Conservation (phyloP, 306 rosid species). For the Astragalus membranaceus region DNA sequence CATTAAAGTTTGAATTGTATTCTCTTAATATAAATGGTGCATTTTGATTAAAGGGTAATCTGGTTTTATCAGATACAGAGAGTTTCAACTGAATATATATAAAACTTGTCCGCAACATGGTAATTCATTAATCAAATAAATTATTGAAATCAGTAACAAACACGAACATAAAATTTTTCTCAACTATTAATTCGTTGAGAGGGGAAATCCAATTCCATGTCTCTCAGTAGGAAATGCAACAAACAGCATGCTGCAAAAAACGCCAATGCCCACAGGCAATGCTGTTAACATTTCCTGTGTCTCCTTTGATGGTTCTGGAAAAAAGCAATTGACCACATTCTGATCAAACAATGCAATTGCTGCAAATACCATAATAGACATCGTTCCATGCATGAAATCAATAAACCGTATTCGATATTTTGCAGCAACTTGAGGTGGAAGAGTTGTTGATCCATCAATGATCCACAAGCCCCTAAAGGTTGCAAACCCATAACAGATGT, state of each 20-base stretch:
- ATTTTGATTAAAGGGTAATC: background rate
- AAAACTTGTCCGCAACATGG: background rate
- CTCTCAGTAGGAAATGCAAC: conserved; percentile 56
- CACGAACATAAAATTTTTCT: background rate
- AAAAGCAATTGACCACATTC: conserved; percentile 61
- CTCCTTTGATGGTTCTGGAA: conserved; percentile 54
- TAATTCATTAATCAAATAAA: background rate
- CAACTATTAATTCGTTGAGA: conserved; percentile 28
- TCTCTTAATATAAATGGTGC: background rate
- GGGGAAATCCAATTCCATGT: conserved; percentile 80
- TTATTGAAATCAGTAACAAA: background rate
- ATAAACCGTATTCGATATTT: conserved; percentile 41
- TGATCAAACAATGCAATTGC: conserved; percentile 65
- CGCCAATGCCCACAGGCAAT: conserved; percentile 67
- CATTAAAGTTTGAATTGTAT: background rate
- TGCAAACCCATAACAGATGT: conserved; percentile 64
- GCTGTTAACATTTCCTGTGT: conserved; percentile 45
- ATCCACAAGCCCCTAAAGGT: conserved; percentile 58
- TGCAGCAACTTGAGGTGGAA: conserved; percentile 35
- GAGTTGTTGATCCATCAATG: conserved; percentile 49
- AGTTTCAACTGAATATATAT: background rate
- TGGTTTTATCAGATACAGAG: background rate
- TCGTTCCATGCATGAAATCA: conserved; percentile 58
- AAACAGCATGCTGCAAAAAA: conserved; percentile 49
- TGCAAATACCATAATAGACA: conserved; percentile 57